Conservation (phyloP, 2,329 filamentous ascomycete genomes). For the Aquanectria penicillioides region DNA sequence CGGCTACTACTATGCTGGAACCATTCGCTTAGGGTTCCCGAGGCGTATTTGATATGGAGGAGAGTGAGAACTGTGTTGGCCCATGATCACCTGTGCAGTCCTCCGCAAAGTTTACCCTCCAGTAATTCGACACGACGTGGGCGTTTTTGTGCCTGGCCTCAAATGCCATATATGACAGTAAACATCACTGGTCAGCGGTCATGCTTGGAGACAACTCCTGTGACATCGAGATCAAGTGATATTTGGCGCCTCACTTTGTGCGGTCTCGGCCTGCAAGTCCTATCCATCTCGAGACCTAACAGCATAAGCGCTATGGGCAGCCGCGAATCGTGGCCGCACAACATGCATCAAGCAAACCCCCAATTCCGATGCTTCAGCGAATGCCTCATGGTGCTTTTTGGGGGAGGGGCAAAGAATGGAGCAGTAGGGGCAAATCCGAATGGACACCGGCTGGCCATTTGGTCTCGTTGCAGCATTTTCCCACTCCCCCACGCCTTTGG, state of each 20-base stretch:
- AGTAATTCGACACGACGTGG: constrained; percentile 1
- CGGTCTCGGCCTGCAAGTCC: constrained; percentile 14
- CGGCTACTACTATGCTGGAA: too few species aligned
- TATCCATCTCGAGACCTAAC: constrained; percentile 7
- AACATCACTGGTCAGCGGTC: not conserved
- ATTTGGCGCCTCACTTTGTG: constrained; percentile 31
- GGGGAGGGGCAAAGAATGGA: constrained; percentile 20
- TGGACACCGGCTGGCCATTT: constrained; percentile 17
- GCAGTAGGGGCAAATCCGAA: constrained; percentile 27
- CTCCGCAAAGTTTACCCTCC: not conserved
- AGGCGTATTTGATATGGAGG: constrained; percentile 16
- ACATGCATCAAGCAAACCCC: too few species aligned
- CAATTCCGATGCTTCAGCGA: too few species aligned
- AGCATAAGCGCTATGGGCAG: too few species aligned
- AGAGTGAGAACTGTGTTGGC: not conserved
- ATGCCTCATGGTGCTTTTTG: too few species aligned
- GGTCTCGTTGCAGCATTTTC: constrained; percentile 20
- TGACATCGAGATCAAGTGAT: constrained; percentile 9
- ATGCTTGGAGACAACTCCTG: constrained; percentile 15
- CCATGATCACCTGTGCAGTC: constrained; percentile 18
- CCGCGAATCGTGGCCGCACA: too few species aligned
- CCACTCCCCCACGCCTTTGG: constrained; percentile 26
- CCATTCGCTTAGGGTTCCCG: too few species aligned
- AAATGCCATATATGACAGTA: constrained; percentile 14
- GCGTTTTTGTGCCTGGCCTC: constrained; percentile 25